Evolutionary conservation across 495 filamentous ascomycete genomes (phyloP).

Genomic region (Penicillium argentinense): DNA sequence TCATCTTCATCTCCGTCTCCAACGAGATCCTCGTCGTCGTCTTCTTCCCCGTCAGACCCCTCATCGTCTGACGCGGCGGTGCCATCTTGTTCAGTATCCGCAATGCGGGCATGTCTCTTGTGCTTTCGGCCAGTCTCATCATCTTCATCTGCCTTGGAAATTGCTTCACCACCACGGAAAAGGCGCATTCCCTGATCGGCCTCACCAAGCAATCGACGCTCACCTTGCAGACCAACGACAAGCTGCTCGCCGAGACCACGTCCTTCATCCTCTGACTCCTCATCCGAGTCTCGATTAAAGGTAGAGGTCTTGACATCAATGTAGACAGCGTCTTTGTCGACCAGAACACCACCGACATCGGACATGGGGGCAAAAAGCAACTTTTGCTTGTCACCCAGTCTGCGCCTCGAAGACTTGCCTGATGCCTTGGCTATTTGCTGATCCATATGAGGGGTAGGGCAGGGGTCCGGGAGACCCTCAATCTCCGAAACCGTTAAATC

Average conservation of each 20-base stretch:
- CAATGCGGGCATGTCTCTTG: slow-evolving; percentile 62
- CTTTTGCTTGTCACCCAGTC: slow-evolving; percentile 94
- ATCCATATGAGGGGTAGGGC: slow-evolving; percentile 88
- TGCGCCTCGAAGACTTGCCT: slow-evolving; percentile 72
- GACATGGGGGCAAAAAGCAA: slow-evolving; percentile 96
- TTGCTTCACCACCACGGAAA: slow-evolving; percentile 72
- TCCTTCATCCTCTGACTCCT: slow-evolving; percentile 56
- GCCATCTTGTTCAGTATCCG: slow-evolving; percentile 56
- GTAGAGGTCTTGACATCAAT: slow-evolving; percentile 73
- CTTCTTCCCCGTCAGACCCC: slow-evolving; percentile 48
- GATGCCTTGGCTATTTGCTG: slow-evolving; percentile 77
- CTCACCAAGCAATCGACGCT: slow-evolving; percentile 78
- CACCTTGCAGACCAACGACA: slow-evolving; percentile 84
- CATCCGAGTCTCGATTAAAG: slow-evolving; percentile 67
- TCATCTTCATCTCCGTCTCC: slow-evolving; percentile 31
- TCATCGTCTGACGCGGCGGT: slow-evolving; percentile 62
- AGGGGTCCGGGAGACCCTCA: slow-evolving; percentile 88
- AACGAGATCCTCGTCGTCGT: slow-evolving; percentile 32
- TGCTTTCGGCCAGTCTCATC: slow-evolving; percentile 69
- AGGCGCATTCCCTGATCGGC: slow-evolving; percentile 77
- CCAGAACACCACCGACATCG: slow-evolving; percentile 87
- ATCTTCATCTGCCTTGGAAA: slow-evolving; percentile 60
- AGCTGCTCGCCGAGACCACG: slow-evolving; percentile 90
- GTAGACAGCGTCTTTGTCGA: slow-evolving; percentile 79
- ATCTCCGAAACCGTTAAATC: slow-evolving; percentile 83